Base-by-base conservation (phyloP, 768 basidiomycete species). In the Coprinopsis marcescibilis region DNA sequence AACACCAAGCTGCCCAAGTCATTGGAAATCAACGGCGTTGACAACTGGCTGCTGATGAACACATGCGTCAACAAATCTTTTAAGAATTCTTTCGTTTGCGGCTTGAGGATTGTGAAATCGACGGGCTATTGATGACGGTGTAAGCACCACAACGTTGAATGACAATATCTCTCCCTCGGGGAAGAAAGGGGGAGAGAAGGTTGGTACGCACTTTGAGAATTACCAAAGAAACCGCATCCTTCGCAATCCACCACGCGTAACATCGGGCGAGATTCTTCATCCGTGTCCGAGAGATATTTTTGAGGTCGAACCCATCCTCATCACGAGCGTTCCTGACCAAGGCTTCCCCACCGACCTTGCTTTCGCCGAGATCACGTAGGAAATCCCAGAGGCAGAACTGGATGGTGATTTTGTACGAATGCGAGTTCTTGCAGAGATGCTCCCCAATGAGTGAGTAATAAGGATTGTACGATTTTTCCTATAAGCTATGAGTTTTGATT, bases 361-460 rank as follows among this genome's bases (percentile, higher is more conserved):
- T 76, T 64, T 96, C 91, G 11, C 92, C 95, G 35, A 98, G 69
- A 50, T 89, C 89, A 7, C 95, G 85, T 23, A 98, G 66, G 60
- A 98, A 94, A 61, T 99, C 96, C 96, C 96, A 99, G 4, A 98
- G 67, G 55, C 83, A 89, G 62, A 89, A 98, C 58, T 97, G 96
- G 17, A 97, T 70, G 1, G 96, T 97, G 55, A 97, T 85, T 57
- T 81, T 89, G 70, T 92, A 83, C 3, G 85, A 78, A 60, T 95
- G 91, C 0, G 91, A 83, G 7, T 68, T 69, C 7, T 75, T 71
- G 58, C 89, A 89, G 23, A 97, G 80, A 11, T 89, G 83, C 54
- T 90, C 85, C 52, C 81, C 81, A 29, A 98, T 83, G 39, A 98
- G 80, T 4, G 89, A 78, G 64, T 98, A 98, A 65, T 90, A 99